A percentile compares a stretch with the other conserved stretches of the same genome.
phyloP scores from a whole-genome alignment of 2,329 filamentous ascomycete species.

The Calonectria hawksworthii region DNA sequence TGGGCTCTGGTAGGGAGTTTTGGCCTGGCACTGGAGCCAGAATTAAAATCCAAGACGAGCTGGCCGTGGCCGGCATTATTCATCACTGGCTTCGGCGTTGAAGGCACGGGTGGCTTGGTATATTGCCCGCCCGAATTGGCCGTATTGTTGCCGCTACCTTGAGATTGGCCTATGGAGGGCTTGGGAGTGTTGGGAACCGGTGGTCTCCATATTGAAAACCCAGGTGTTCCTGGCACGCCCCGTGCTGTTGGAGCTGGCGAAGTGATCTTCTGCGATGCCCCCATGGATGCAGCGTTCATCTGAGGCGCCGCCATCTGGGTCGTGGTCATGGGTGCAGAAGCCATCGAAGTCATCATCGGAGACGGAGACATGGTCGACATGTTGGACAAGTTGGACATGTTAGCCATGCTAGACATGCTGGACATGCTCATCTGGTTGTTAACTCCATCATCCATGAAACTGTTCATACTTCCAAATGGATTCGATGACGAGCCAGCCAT shows the following conservation, averaged over 20 bases:
- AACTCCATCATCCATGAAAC: slow-evolving; percentile 50
- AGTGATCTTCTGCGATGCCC: slow-evolving; percentile 38
- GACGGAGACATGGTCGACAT: slow-evolving; percentile 20
- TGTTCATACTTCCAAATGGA: slow-evolving; percentile 51
- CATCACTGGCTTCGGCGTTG: slow-evolving; percentile 55
- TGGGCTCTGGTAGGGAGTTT: slow-evolving; percentile 53
- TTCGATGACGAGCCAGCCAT: slow-evolving; percentile 43
- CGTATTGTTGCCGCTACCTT: slow-evolving; percentile 37
- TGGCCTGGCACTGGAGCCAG: slow-evolving; percentile 49
- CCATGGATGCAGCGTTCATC: slow-evolving; percentile 42
- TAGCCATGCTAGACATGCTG: neutral
- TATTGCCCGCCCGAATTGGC: slow-evolving; percentile 48
- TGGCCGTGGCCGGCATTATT: slow-evolving; percentile 53
- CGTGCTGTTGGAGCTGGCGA: slow-evolving; percentile 34
- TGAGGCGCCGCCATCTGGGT: slow-evolving; percentile 37
- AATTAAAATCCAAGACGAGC: slow-evolving; percentile 54
- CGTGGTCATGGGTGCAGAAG: slow-evolving; percentile 37
- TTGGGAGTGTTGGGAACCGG: slow-evolving; percentile 48
- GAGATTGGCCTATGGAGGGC: slow-evolving; percentile 38
- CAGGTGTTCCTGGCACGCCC: slow-evolving; percentile 51
- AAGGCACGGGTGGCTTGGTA: slow-evolving; percentile 54
- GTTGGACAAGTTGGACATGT: neutral
- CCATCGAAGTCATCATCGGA: slow-evolving; percentile 38
- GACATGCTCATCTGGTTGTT: slow-evolving; percentile 44
- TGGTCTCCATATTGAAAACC: slow-evolving; percentile 55